Evolutionary conservation across 176 grass and related monocot species (phyloP).

Genomic region (Carex cristatella): DNA sequence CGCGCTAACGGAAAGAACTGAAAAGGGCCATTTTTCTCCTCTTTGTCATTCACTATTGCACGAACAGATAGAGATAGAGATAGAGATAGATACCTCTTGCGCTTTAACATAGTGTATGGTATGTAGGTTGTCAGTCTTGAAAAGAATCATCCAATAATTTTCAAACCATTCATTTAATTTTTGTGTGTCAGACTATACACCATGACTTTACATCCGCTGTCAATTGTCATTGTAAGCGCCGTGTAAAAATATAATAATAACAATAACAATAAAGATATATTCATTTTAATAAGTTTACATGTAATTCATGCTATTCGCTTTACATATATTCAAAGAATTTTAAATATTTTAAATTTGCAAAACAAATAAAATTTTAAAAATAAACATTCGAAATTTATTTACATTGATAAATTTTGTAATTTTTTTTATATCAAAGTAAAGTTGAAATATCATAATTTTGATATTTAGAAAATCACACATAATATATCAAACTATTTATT

Average conservation of each 20-base stretch:
- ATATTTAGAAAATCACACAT: too few species aligned
- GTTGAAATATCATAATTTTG: too few species aligned
- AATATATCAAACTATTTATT: too few species aligned
- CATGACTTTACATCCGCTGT: neutral
- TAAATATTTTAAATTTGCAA: too few species aligned
- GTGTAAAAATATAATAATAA: neutral
- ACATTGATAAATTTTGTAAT: too few species aligned
- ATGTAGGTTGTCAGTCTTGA: neutral
- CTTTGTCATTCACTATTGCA: neutral
- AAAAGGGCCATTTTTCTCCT: neutral
- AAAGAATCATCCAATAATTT: neutral
- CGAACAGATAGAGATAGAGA: too few species aligned
- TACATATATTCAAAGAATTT: too few species aligned
- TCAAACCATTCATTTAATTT: neutral
- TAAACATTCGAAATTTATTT: too few species aligned
- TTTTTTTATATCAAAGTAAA: too few species aligned
- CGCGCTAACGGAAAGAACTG: neutral
- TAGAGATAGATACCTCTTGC: neutral
- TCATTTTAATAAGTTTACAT: neutral
- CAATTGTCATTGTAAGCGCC: neutral
- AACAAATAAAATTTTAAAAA: too few species aligned
- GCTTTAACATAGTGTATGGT: neutral
- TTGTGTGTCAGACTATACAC: neutral
- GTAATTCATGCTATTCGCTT: too few species aligned
- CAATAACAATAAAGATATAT: neutral